A percentile compares a stretch with the other conserved stretches of the same genome.
Evolutionary conservation across 2,329 filamentous ascomycete genomes (phyloP).

Genomic region (Cordyceps cicadae): DNA sequence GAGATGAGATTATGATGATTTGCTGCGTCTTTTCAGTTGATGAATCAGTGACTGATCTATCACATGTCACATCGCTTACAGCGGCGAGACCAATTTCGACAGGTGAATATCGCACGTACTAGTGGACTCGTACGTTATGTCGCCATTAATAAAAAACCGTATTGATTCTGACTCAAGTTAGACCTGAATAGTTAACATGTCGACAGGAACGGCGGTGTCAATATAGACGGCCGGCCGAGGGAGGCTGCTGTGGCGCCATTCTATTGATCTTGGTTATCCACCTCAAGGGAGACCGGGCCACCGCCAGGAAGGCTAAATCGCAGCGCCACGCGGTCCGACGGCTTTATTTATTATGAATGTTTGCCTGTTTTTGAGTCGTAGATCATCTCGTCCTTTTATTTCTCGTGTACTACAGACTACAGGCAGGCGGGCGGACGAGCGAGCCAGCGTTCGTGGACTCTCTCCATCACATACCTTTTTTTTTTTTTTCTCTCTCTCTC

Average conservation of each 20-base stretch:
- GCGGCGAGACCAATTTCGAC: neutral
- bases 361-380: neutral
- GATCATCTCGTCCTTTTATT: neutral
- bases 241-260: constrained; percentile 2
- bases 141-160: neutral
- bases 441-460: neutral
- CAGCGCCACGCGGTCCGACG: neutral
- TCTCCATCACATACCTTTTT: neutral
- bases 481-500: no score
- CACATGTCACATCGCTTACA: neutral
- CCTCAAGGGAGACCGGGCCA: constrained; percentile 2
- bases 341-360: neutral
- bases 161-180: neutral
- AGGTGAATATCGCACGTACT: neutral
- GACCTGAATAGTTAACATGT: neutral
- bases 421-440: no score
- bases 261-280: constrained; percentile 10
- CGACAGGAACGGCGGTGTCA: neutral
- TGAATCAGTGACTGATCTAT: neutral
- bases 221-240: neutral
- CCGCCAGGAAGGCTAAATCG: neutral
- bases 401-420: neutral
- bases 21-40: neutral
- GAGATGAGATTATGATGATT: no score
- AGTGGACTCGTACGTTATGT: neutral